Evolutionary conservation across 2,329 filamentous ascomycete genomes (phyloP), one percentile per base, ranked within the genome.

Genomic region (Fusarium sp.): DNA sequence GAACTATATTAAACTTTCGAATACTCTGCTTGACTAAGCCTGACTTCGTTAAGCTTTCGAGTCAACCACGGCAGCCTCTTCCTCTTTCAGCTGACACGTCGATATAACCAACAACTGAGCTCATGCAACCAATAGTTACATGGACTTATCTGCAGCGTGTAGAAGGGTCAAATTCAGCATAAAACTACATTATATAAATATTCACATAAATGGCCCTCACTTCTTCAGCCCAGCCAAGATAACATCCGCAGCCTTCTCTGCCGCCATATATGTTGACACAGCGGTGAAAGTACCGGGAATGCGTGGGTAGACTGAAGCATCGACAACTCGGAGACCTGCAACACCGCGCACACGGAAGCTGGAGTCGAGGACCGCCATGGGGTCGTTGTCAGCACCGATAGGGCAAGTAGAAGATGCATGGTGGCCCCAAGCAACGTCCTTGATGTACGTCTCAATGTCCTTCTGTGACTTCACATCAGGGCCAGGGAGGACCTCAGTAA

Each of bases 291-390:
- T 75, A 19, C 74, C 74, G 0, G 74, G 74, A n/a, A 69, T 68
- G 5, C 66, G 73, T 4, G 79, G 79, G 65, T 80, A 81, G 32
- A 81, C 75, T 0, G 77, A 80, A 2, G 78, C 79, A 58, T 81
- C 79, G 6, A 81, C 79, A 5, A 81, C 79, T 54, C 78, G 74
- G 22, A 81, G 76, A 45, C 80, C 80, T 29, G 74, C 61, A 3
- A 79, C 79, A n/a, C 70, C 82, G 72, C 72, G 59, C 4, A 84
- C 82, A 42, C 81, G 76, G 47, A 82, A 80, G 70, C 80, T 79
- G 29, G 78, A 75, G 58, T 84, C 81, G 1, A 84, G 77, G 7
- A 83, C 81, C 0, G 80, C 73, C 65, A 72, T 67, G 12, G 66
- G 61, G 31, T 76, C 74, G 22, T 67, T 61, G 6, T 75, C 70